phyloP scores from a whole-genome alignment of 1,284 basidiomycete species.

The Puccinia coronata region DNA sequence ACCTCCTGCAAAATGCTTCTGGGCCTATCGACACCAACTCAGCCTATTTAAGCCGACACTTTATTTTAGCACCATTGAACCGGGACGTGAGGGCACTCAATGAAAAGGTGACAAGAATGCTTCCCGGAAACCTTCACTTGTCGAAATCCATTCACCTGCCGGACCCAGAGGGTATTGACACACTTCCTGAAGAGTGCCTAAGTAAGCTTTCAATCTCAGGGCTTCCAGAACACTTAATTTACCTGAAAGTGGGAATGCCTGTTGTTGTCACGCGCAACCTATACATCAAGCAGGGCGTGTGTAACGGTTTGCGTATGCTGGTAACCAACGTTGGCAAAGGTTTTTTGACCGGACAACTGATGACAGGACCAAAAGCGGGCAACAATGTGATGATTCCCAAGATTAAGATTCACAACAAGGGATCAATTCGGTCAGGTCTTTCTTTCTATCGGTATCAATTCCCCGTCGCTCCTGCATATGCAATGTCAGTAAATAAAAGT shows the following conservation, averaged over 20 bases:
- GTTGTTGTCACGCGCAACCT: neutral
- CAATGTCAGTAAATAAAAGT: no score
- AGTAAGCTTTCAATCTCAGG: neutral
- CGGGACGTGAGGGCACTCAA: no score
- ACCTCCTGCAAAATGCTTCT: neutral
- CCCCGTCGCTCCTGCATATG: no score
- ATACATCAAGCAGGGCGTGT: neutral
- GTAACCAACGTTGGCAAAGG: neutral
- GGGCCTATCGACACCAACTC: neutral
- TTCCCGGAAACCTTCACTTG: neutral
- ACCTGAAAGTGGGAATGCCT: no score
- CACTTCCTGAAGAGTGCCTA: neutral
- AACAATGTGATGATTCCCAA: neutral
- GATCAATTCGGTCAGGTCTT: neutral
- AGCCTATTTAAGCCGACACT: neutral
- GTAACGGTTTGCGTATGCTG: conserved; percentile 5
- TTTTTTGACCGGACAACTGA: neutral
- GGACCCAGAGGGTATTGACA: neutral
- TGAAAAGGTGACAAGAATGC: neutral
- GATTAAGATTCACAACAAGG: neutral
- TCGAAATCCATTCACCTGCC: neutral
- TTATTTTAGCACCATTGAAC: neutral
- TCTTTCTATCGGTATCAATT: neutral
- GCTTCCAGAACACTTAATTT: no score
- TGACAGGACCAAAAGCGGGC: neutral